These are phyloP conservation scores for Incumbomyces delicatus DNA, from an alignment of 2,329 filamentous ascomycete species.

Conservation along the genomic window DNA sequence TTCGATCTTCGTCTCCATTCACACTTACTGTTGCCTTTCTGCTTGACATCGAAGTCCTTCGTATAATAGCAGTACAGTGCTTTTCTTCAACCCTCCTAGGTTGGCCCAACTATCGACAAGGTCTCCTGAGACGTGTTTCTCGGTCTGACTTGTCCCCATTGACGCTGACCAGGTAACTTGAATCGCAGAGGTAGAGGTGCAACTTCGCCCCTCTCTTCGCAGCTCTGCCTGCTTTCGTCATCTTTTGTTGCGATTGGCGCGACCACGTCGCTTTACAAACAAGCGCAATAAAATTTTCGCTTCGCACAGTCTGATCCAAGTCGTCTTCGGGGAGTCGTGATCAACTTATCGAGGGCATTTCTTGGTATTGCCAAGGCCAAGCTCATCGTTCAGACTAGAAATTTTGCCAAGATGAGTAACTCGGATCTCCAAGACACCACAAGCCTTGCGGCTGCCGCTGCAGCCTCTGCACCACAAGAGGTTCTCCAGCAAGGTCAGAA, in stretches of 20 bases:
- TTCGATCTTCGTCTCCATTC: conserved; percentile 1
- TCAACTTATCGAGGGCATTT: neutral
- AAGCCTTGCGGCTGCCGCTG: conserved; percentile 8
- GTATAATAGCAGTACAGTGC: neutral
- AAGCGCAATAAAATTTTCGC: neutral
- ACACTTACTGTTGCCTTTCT: neutral
- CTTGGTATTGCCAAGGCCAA: conserved; percentile 8
- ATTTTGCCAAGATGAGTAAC: conserved; percentile 4
- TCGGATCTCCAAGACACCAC: conserved; percentile 15
- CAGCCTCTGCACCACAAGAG: conserved; percentile 13
- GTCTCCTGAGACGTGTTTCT: no score
- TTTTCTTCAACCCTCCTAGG: neutral
- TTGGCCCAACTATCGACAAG: no score
- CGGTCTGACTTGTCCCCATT: no score
- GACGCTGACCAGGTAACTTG: no score
- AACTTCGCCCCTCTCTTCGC: neutral
- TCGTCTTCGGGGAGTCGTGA: neutral
- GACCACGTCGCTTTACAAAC: neutral
- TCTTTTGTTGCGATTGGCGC: neutral
- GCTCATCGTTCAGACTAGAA: neutral
- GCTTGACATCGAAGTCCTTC: neutral
- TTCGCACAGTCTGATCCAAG: neutral
- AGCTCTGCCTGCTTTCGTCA: neutral
- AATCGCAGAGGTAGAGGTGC: neutral
- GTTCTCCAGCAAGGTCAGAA: conserved; percentile 13